Percentiles rank a stretch among this genome's conserved stretches.
Conservation (phyloP, 1,139 yeast species). For the Yamadazyma pseudoaaseri region DNA sequence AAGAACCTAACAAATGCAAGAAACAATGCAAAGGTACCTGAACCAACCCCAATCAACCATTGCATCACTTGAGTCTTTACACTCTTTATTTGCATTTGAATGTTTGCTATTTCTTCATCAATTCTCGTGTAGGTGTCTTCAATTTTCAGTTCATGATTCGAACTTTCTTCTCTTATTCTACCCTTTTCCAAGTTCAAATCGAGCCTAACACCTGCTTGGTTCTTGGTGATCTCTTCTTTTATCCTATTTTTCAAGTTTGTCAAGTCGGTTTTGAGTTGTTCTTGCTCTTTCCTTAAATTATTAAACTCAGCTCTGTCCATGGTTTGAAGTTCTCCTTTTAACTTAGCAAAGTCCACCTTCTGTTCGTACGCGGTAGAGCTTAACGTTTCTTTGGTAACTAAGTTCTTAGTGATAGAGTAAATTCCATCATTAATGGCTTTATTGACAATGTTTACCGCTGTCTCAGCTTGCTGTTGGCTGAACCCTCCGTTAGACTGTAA, state of each 20-base stretch:
- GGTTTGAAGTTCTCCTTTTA: constrained; percentile 86
- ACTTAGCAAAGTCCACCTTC: constrained; percentile 92
- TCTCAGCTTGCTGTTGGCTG: constrained; percentile 72
- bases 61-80: constrained; percentile 96
- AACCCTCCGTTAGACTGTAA: constrained; percentile 71
- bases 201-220: constrained; percentile 84
- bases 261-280: constrained; percentile 76
- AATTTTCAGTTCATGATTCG: constrained; percentile 87
- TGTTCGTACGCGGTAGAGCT: constrained; percentile 90
- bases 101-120: constrained; percentile 92
- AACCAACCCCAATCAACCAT: constrained; percentile 97
- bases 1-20: constrained; percentile 86
- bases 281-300: constrained; percentile 82
- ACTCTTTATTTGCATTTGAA: constrained; percentile 90
- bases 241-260: constrained; percentile 82
- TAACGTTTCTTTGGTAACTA: constrained; percentile 79
- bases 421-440: constrained; percentile 83
- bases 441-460: constrained; percentile 73
- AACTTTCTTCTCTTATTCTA: constrained; percentile 88
- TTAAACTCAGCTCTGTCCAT: constrained; percentile 87
- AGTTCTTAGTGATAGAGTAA: constrained; percentile 66
- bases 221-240: constrained; percentile 88
- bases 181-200: constrained; percentile 94
- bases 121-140: constrained; percentile 94
- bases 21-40: constrained; percentile 94